Evolutionary conservation across 2,329 filamentous ascomycete species (phyloP), one percentile per base, ranked within the genome.

Genomic region (Arthrinium phaeospermum): DNA sequence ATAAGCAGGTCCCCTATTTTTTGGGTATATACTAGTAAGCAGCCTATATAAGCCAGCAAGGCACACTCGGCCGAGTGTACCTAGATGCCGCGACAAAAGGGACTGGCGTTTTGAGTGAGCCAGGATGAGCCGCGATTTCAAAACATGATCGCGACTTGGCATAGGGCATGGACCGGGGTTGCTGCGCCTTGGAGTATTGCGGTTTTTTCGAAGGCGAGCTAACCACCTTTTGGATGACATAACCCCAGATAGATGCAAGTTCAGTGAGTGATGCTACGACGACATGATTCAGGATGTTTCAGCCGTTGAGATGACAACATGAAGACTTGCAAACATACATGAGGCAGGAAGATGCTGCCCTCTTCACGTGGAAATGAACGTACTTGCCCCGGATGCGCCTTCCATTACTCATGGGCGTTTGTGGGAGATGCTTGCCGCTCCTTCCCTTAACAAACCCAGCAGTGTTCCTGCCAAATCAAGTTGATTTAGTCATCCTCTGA

Each of bases 61-160:
- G 53, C 30, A 61, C 6, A 37, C 53, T 61, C 53, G 53, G 53
- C 53, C 53, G 53, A 61, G 53, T 57, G 16, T 57, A 30, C 34
- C 34, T 34, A 61, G 27, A 22, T 8, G 16, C 24, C n/a, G 46
- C 22, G 46, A n/a, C n/a, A 12, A 7, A 22, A n/a, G 7, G n/a
- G 46, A 49, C n/a, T 22, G 46, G 19, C 16, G 53, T 16, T 34
- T 3, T 61, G 34, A 22, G 53, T 34, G 27, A 16, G 27, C 53
- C 19, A 7, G 53, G 53, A 37, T 37, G 27, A 22, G 6, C 16
- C 22, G 34, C 16, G 7, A 22, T 22, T 14, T 5, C 16, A 6
- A 61, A 34, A 27, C 24, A 57, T 19, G 27, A 34, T 16, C 24
- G 16, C 34, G 51, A 57, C 5, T 14, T 57, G 51, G 16, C 5